Evolutionary conservation across 2,329 filamentous ascomycete genomes (phyloP).

Genomic region (Hypoxylon sp.): DNA sequence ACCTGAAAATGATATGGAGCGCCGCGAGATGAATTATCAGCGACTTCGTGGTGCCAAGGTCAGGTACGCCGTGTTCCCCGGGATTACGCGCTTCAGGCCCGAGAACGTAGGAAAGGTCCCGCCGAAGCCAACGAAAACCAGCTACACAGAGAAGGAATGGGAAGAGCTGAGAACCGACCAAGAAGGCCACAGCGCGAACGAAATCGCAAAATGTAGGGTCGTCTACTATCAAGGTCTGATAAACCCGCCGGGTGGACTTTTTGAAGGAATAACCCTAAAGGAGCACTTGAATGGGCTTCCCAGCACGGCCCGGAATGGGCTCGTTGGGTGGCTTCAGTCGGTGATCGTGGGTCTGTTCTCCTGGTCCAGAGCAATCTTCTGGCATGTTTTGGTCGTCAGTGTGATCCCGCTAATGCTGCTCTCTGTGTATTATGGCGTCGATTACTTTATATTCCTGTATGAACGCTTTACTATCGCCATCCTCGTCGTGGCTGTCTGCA

Average conservation of each 20-base stretch:
- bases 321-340: not conserved
- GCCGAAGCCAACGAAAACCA: not conserved
- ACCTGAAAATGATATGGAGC: constrained; percentile 31
- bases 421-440: not conserved
- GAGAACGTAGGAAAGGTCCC: constrained; percentile 42
- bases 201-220: constrained; percentile 48
- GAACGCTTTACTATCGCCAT: not conserved
- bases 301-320: constrained; percentile 4
- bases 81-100: constrained; percentile 50
- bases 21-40: constrained; percentile 38
- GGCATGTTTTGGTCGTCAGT: constrained; percentile 22
- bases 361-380: constrained; percentile 2
- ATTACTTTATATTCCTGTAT: not conserved
- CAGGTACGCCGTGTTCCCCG: constrained; percentile 55
- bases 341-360: not conserved
- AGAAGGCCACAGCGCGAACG: constrained; percentile 50
- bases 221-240: constrained; percentile 55
- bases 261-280: constrained; percentile 44
- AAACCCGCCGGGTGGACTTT: constrained; percentile 34
- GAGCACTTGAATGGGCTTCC: constrained; percentile 32
- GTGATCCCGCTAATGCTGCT: not conserved
- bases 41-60: constrained; percentile 53
- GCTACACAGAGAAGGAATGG: not conserved
- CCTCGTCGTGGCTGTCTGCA: not conserved
- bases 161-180: not conserved